Evolutionary conservation across 75 land plant genomes (phyloP), one percentile per base, ranked within the genome.

Genomic region (Sequoia sempervirens): DNA sequence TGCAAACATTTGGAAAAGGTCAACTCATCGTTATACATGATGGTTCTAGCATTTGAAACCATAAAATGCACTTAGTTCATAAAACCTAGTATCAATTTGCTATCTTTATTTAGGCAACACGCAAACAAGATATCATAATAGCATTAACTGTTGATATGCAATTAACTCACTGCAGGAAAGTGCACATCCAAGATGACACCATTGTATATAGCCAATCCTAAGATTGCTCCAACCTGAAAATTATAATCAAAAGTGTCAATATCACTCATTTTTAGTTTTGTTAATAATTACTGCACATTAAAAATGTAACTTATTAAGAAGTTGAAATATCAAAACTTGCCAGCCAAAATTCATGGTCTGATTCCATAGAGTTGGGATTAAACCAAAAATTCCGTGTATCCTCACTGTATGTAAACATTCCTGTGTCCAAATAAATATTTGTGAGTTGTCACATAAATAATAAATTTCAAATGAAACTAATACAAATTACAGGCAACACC

Each of bases 301-400:
- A 53, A 82, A 76, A 34, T 17, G n/a, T 41, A 38, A 30, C 10
- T n/a, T 56, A 20, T 75, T 75, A 23, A 75, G 38, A 75, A 34
- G 7, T 4, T 61, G n/a, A 23, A 61, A 20, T 1, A 38, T 23
- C 26, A 75, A 37, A 26, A 10, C 82, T 81, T 78, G 84, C 90
- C 89, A 89, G 70, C 53, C 83, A 75, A 82, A 89, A 89, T n/a
- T 89, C 89, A 47, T 76, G 84, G n/a, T 87, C 90, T 17, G 90
- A 72, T 52, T 89, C 90, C 86, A 89, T 89, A 18, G 90, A 89
- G 50, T 89, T 87, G 0, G 84, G 79, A 58, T 87, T 89, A 89
- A 89, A 87, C 90, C 89, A 89, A 75, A 89, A 89, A 50, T 82
- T 87, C n/a, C 90, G 86, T 69, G 89, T 83, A 58, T 89, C 90